A percentile compares a stretch with the other conserved stretches of the same genome.
Conservation (phyloP, 2,329 filamentous ascomycete genomes). For the Colletotrichum lini region DNA sequence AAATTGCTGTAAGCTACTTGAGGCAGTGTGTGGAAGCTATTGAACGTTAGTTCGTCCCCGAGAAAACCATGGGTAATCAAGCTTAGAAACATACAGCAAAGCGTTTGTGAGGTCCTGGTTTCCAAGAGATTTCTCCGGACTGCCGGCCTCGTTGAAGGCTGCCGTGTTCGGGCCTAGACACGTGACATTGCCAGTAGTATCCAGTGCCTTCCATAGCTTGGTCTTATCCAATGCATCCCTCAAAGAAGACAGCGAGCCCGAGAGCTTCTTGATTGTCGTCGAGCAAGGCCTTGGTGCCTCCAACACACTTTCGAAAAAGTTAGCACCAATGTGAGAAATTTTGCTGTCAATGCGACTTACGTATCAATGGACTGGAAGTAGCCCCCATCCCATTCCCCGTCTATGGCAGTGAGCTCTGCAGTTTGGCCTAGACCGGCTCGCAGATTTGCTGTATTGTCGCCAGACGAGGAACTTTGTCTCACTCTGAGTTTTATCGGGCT, state of each 20-base stretch:
- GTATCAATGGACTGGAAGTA: slow-evolving; percentile 44
- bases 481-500: slow-evolving; percentile 35
- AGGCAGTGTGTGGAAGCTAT: slow-evolving; percentile 44
- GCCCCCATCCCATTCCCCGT: slow-evolving; percentile 44
- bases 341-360: slow-evolving; percentile 28
- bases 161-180: slow-evolving; percentile 45
- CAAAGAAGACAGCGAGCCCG: slow-evolving; percentile 31
- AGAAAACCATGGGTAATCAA: no score
- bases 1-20: slow-evolving; percentile 44
- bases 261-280: slow-evolving; percentile 38
- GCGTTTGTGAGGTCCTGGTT: slow-evolving; percentile 37
- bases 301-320: slow-evolving; percentile 37
- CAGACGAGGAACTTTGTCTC: slow-evolving; percentile 28
- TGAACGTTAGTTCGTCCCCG: not conserved
- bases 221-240: slow-evolving; percentile 37
- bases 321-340: not conserved
- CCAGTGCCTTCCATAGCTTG: slow-evolving; percentile 41
- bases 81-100: slow-evolving; percentile 39
- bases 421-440: slow-evolving; percentile 42
- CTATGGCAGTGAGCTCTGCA: slow-evolving; percentile 32
- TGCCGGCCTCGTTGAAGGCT: slow-evolving; percentile 43
- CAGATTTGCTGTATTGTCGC: slow-evolving; percentile 20
- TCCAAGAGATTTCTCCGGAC: slow-evolving; percentile 41
- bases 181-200: slow-evolving; percentile 44
- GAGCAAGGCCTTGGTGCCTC: slow-evolving; percentile 39